phyloP scores from a whole-genome alignment of 192 early-diverging fungal species.

The Diversispora eburnea region DNA sequence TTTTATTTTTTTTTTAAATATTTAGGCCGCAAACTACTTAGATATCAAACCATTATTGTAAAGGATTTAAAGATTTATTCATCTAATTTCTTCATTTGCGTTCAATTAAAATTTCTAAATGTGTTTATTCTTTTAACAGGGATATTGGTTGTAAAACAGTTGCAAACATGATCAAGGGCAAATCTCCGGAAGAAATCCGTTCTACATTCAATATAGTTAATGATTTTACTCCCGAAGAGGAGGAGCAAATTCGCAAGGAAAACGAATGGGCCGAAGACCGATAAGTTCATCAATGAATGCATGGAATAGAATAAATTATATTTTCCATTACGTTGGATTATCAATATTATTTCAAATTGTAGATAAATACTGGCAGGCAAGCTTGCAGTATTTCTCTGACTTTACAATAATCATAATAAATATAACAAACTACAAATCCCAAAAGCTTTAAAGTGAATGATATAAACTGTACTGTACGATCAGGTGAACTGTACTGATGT shows the following conservation, averaged over 20 bases:
- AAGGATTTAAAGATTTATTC: neutral
- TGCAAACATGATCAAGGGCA: conserved; percentile 89
- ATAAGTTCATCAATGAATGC: conserved; percentile 23
- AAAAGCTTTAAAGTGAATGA: too few species aligned
- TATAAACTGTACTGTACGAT: too few species aligned
- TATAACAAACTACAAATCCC: too few species aligned
- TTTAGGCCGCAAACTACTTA: conserved; percentile 77
- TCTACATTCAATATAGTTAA: conserved; percentile 64
- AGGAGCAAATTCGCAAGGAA: conserved; percentile 57
- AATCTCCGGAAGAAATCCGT: conserved; percentile 84
- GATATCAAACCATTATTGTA: conserved; percentile 65
- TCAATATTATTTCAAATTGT: too few species aligned
- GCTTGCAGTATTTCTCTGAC: too few species aligned
- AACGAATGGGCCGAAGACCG: conserved; percentile 65
- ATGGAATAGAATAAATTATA: too few species aligned
- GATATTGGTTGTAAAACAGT: conserved; percentile 79
- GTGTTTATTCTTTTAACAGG: neutral
- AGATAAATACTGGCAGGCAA: too few species aligned
- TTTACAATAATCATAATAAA: too few species aligned
- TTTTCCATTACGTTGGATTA: too few species aligned
- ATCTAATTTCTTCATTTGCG: neutral
- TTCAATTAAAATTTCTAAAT: neutral
- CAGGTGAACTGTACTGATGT: too few species aligned
- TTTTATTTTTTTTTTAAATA: neutral
- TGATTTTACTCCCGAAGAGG: conserved; percentile 71